These are phyloP conservation scores for Meyerozyma sp. DNA, from an alignment of 1,139 yeast genomes.

Conservation along the genomic window DNA sequence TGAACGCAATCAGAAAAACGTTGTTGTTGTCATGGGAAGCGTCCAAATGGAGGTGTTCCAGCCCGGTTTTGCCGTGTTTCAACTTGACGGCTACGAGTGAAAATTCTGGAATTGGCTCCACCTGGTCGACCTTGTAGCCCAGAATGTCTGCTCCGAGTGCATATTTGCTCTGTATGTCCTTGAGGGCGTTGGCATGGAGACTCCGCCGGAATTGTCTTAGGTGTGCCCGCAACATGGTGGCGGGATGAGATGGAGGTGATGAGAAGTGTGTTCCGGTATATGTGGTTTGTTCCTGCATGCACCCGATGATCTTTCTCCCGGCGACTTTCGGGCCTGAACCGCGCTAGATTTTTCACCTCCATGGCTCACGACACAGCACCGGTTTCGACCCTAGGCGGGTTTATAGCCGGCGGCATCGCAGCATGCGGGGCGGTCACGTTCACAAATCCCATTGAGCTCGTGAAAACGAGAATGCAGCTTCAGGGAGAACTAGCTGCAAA, in stretches of 20 bases:
- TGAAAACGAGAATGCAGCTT: conserved; percentile 92
- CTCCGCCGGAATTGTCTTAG: not conserved
- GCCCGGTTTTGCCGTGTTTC: conserved; percentile 62
- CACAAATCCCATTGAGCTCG: conserved; percentile 91
- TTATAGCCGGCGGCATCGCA: conserved; percentile 89
- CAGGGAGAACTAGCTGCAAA: conserved; percentile 79
- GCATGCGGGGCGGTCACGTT: conserved; percentile 98
- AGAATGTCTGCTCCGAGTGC: conserved; percentile 58
- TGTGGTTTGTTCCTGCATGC: not conserved
- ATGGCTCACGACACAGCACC: conserved; percentile 13
- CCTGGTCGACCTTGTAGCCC: conserved; percentile 62
- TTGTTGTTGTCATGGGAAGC: conserved; percentile 70
- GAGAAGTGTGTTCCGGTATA: not conserved
- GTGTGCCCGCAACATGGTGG: not conserved
- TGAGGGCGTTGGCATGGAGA: not conserved
- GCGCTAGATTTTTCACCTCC: not conserved
- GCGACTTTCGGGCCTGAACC: not conserved
- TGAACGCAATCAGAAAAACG: conserved; percentile 85
- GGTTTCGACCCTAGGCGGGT: conserved; percentile 70
- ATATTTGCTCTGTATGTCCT: conserved; percentile 35
- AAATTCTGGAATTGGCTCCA: conserved; percentile 73
- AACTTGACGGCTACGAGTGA: conserved; percentile 74
- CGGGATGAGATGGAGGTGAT: not conserved
- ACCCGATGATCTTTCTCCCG: not conserved
- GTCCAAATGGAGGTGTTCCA: conserved; percentile 82